phyloP scores from a whole-genome alignment of 2,329 filamentous ascomycete species.

The Blastomyces parvus region DNA sequence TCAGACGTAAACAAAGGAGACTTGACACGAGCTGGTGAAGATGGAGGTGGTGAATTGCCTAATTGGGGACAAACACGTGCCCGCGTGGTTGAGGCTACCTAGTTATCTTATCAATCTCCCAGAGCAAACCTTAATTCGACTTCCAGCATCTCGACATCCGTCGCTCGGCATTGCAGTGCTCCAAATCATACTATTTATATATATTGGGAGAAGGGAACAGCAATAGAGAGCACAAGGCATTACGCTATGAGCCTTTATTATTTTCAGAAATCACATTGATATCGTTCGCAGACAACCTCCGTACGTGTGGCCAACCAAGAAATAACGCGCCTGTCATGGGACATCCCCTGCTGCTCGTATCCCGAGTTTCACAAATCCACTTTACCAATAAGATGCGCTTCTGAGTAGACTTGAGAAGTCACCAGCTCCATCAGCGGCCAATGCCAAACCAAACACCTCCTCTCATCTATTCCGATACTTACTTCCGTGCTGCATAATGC shows the following conservation, averaged over 20 bases:
- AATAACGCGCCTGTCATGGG: not conserved
- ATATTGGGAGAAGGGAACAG: not conserved
- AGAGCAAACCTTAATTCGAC: not conserved
- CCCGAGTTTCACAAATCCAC: not conserved
- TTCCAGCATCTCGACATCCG: not conserved
- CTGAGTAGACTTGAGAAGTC: not conserved
- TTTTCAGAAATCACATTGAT: not conserved
- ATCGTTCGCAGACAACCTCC: not conserved
- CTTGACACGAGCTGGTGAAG: not conserved
- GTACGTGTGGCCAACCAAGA: not conserved
- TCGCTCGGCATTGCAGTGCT: not conserved
- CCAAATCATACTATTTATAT: not conserved
- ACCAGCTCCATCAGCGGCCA: not conserved
- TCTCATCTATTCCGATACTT: not conserved
- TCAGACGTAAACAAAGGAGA: not conserved
- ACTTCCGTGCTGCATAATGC: not conserved
- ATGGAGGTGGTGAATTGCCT: not conserved
- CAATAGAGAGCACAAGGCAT: not conserved
- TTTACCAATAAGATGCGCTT: not conserved
- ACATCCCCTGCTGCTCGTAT: not conserved
- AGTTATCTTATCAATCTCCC: conserved; percentile 5
- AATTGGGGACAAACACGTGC: not conserved
- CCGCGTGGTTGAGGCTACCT: not conserved
- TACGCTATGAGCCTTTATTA: not conserved
- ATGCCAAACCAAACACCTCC: not conserved